Evolutionary conservation across 306 rosid genomes (phyloP).

Genomic region (Castanea crenata): DNA sequence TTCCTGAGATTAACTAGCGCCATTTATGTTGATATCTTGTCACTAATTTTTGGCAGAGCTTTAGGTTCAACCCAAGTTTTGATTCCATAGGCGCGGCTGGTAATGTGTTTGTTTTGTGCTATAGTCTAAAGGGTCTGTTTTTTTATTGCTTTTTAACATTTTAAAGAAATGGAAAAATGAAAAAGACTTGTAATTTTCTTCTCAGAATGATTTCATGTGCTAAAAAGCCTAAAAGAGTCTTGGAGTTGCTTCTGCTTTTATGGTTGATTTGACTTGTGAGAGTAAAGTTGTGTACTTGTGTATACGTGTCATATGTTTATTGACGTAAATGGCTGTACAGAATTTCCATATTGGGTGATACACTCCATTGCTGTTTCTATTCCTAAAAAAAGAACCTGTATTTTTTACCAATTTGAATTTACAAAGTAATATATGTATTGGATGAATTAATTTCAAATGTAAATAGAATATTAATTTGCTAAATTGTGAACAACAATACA

Average conservation of each 20-base stretch:
- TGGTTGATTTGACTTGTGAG: conserved; percentile 3
- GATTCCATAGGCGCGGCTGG: conserved; percentile 38
- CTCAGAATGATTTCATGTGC: background rate
- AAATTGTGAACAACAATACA: background rate
- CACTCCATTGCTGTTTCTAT: background rate
- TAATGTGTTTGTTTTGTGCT: conserved; percentile 29
- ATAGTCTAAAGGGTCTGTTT: background rate
- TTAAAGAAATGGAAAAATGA: background rate
- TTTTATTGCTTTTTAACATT: background rate
- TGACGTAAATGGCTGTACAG: background rate
- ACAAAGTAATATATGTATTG: background rate
- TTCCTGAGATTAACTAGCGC: background rate
- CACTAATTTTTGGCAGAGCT: background rate
- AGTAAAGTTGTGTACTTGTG: background rate
- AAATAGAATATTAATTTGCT: background rate
- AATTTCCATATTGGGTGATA: background rate
- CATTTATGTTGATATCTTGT: background rate
- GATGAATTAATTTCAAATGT: background rate
- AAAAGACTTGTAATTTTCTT: background rate
- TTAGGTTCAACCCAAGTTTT: conserved; percentile 24
- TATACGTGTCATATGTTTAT: background rate
- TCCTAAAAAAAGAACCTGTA: background rate
- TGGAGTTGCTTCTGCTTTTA: background rate
- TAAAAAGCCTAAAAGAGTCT: background rate
- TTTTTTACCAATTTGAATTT: background rate